These are phyloP conservation scores for Trichoderma sp. DNA, from an alignment of 2,329 filamentous ascomycete species.

Conservation along the genomic window DNA sequence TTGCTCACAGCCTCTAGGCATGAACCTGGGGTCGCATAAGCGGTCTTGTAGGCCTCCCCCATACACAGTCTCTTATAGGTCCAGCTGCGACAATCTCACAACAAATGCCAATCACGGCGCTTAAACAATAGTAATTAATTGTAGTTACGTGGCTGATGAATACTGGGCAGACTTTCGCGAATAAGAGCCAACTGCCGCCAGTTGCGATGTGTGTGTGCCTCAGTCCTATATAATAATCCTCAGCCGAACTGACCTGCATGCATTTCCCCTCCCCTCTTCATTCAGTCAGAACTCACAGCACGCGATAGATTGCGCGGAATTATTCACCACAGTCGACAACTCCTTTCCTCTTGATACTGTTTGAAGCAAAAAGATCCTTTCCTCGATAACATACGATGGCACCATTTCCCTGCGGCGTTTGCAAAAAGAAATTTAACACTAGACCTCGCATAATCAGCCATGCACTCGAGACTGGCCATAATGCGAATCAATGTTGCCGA, in stretches of 20 bases:
- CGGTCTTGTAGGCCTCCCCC: not conserved
- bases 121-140: not conserved
- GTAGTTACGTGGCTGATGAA: not conserved
- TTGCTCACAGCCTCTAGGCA: not conserved
- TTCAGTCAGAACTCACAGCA: not conserved
- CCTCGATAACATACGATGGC: not conserved
- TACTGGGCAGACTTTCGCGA: not conserved
- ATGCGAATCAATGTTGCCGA: not conserved
- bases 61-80: not conserved
- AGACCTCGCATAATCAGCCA: not conserved
- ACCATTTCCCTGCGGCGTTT: not conserved
- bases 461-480: not conserved
- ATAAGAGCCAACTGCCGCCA: not conserved
- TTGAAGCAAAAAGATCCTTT: not conserved
- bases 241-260: not conserved
- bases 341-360: not conserved
- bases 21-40: not conserved
- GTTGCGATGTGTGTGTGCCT: not conserved
- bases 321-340: not conserved
- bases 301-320: not conserved
- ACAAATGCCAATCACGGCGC: not conserved
- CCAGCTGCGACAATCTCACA: not conserved
- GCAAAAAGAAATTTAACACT: not conserved
- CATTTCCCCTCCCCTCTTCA: not conserved
- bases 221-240: not conserved